Evolutionary conservation across 2,329 filamentous ascomycete genomes (phyloP).

Genomic region (Stagonosporopsis tanaceti): DNA sequence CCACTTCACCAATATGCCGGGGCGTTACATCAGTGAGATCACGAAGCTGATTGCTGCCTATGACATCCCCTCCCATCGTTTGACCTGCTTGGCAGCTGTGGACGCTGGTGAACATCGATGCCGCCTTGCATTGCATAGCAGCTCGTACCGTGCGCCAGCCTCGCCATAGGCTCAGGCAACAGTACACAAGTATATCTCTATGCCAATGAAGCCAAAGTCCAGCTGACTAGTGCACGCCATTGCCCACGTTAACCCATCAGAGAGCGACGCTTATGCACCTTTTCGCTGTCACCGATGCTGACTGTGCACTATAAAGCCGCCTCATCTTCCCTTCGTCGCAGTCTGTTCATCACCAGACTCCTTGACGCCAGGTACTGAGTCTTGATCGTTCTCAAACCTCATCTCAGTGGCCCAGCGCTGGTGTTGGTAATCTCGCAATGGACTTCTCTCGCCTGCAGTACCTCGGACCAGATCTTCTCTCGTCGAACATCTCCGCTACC

Average conservation of each 20-base stretch:
- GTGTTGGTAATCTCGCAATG: constrained; percentile 19
- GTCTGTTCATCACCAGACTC: neutral
- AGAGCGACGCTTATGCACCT: constrained; percentile 7
- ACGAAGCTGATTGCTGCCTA: neutral
- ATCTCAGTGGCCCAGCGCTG: neutral
- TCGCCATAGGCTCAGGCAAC: constrained; percentile 12
- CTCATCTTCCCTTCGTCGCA: neutral
- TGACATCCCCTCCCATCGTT: neutral
- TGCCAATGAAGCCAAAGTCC: constrained; percentile 5
- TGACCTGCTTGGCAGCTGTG: neutral
- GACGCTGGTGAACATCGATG: neutral
- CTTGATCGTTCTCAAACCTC: neutral
- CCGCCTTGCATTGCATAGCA: neutral
- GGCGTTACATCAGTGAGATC: neutral
- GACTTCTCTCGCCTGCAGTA: constrained; percentile 32
- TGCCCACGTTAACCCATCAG: neutral
- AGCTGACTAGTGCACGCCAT: constrained; percentile 5
- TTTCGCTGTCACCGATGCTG: constrained; percentile 7
- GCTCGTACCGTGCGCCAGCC: neutral
- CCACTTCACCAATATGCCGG: neutral
- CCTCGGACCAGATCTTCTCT: constrained; percentile 25
- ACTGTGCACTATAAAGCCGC: constrained; percentile 8
- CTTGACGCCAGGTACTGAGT: neutral
- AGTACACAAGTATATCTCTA: neutral
- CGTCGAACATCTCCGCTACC: constrained; percentile 29